Evolutionary conservation across 768 basidiomycete genomes (phyloP).

Genomic region (Sporobolomyces phaffii): DNA sequence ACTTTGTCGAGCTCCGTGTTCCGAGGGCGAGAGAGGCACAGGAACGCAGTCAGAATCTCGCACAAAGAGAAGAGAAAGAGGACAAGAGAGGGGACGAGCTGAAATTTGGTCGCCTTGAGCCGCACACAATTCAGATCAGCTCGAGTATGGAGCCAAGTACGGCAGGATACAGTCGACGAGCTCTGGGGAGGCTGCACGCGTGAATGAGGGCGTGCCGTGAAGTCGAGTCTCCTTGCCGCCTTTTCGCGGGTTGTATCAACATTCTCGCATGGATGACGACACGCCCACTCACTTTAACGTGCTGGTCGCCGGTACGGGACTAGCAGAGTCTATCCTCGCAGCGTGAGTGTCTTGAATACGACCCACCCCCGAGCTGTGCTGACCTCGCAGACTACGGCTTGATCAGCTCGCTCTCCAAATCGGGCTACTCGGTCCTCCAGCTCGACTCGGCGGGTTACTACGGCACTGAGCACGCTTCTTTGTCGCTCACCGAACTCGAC

Average conservation of each 20-base stretch:
- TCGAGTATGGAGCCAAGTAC: too few species aligned
- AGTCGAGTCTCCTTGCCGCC: too few species aligned
- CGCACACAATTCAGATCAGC: too few species aligned
- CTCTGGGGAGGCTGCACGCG: too few species aligned
- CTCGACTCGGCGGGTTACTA: constrained; percentile 79
- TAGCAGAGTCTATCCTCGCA: constrained; percentile 77
- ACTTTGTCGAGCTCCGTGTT: too few species aligned
- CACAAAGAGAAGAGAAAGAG: neutral
- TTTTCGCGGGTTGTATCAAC: neutral
- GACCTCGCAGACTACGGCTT: neutral
- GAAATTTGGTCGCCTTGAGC: too few species aligned
- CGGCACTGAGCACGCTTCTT: constrained; percentile 71
- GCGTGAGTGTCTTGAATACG: constrained; percentile 61
- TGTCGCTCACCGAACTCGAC: constrained; percentile 72
- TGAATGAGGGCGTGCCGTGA: too few species aligned
- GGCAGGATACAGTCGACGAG: too few species aligned
- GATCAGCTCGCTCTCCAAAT: constrained; percentile 74
- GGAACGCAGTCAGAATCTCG: too few species aligned
- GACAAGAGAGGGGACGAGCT: neutral
- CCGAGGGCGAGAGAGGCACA: too few species aligned
- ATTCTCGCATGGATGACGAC: constrained; percentile 21
- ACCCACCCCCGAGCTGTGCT: neutral
- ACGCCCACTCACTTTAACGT: constrained; percentile 48
- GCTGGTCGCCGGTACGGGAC: constrained; percentile 49
- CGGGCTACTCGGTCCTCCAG: constrained; percentile 80